Evolutionary conservation across 352 stramenopile species (phyloP), one percentile per base, ranked within the genome.

Genomic region (Phytopythium helicoides): DNA sequence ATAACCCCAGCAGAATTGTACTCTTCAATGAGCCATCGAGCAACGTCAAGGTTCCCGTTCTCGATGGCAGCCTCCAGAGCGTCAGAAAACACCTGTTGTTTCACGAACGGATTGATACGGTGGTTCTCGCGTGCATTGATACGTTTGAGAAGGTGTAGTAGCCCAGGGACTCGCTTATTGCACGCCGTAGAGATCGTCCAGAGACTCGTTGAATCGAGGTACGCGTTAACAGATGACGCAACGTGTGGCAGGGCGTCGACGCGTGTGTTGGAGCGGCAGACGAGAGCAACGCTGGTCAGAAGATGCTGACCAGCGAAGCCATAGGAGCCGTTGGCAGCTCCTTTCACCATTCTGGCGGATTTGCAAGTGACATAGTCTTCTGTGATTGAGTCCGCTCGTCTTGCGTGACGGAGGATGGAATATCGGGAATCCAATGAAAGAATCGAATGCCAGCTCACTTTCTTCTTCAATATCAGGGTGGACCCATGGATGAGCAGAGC

Each of bases 101-200:
- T 56, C 8, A 47, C 61, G 40, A 42, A 47, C 15, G 47, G 61
- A 41, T 69, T 69, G 36, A 18, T 6, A n/a, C n/a, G 15, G n/a
- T 22, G 36, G n/a, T 9, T 18, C 14, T 21, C 15, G 15, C 36
- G 15, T 21, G 36, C 6, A 9, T 9, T 9, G 36, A 41, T 41
- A 6, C 36, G 18, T 21, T 41, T 21, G 10, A 41, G 36, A 1
- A 41, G n/a, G 6, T 14, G 36, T 14, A 41, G 28, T 33, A 33
- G 28, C 28, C 28, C 28, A 33, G 28, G 28, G 6, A 23, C 39
- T 40, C n/a, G 21, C 47, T 52, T 35, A 36, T 38, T 48, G 37
- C 61, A 69, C 37, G 61, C 61, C 15, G 36, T 52, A 54, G 51
- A 40, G 49, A 69, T 65, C 41, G 26, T 60, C 56, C 56, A 69